phyloP scores from a whole-genome alignment of 495 filamentous ascomycete genomes.

The Xylaria cubensis region DNA sequence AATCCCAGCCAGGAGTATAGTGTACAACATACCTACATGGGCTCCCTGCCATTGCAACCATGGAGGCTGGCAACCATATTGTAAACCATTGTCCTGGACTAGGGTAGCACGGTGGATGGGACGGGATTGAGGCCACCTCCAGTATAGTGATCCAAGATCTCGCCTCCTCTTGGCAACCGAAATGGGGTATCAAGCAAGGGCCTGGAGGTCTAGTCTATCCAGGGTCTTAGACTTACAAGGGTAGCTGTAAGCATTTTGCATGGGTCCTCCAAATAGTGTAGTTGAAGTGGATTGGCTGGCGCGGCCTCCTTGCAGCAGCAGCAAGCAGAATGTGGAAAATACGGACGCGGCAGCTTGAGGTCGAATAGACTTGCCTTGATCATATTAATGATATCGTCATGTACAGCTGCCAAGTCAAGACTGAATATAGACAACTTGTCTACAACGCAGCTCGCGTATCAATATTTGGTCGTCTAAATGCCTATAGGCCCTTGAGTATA shows the following conservation, averaged over 20 bases:
- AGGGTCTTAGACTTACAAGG: constrained; percentile 16
- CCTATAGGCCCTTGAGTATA: neutral
- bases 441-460: neutral
- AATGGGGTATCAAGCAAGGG: constrained; percentile 12
- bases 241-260: constrained; percentile 11
- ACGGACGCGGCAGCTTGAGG: neutral
- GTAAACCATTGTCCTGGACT: constrained; percentile 1
- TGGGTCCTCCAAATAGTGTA: constrained; percentile 15
- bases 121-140: constrained; percentile 21
- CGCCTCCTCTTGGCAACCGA: constrained; percentile 20
- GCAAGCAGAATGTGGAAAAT: neutral
- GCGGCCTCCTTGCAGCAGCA: neutral
- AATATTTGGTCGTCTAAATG: neutral
- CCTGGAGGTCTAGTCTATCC: constrained; percentile 6
- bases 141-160: constrained; percentile 24
- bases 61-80: constrained; percentile 4
- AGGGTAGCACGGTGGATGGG: constrained; percentile 14
- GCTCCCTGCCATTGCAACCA: constrained; percentile 14
- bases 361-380: neutral
- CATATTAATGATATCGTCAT: neutral
- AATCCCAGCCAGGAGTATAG: neutral
- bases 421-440: neutral
- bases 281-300: constrained; percentile 11
- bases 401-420: neutral
- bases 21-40: constrained; percentile 8